phyloP scores from a whole-genome alignment of 2,329 filamentous ascomycete species.

The Hypoxylon sp. region DNA sequence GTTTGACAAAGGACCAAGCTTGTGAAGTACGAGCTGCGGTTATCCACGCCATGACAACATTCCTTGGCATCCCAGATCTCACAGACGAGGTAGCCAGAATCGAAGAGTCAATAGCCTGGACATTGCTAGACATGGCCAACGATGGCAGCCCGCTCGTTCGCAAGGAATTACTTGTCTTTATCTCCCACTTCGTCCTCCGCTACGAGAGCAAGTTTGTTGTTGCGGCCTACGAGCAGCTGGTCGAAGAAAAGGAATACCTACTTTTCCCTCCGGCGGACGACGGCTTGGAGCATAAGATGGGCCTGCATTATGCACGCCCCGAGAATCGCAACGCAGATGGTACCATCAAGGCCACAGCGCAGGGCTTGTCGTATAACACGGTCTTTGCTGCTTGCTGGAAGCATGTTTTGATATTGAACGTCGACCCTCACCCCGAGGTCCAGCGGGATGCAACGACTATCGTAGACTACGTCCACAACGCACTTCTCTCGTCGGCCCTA shows the following conservation, averaged over 20 bases:
- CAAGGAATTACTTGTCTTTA: conserved; percentile 91
- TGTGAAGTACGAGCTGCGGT: conserved; percentile 94
- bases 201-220: conserved; percentile 95
- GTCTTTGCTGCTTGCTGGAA: conserved; percentile 96
- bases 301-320: conserved; percentile 66
- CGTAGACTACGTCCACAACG: conserved; percentile 83
- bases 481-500: conserved; percentile 79
- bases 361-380: conserved; percentile 80
- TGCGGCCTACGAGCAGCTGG: conserved; percentile 87
- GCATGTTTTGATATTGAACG: conserved; percentile 86
- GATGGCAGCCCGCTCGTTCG: conserved; percentile 95
- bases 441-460: conserved; percentile 85
- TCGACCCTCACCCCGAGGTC: conserved; percentile 94
- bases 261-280: conserved; percentile 64
- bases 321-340: conserved; percentile 66
- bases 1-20: conserved; percentile 82
- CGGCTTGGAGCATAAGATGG: conserved; percentile 67
- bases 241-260: conserved; percentile 80
- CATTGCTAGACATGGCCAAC: conserved; percentile 88
- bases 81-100: conserved; percentile 90
- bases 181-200: conserved; percentile 88
- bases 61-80: conserved; percentile 90
- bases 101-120: conserved; percentile 89
- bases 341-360: conserved; percentile 63
- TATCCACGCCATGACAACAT: conserved; percentile 91